Evolutionary conservation across 331 rosid species (phyloP), one percentile per base, ranked within the genome.

Genomic region (Quercus lobata): DNA sequence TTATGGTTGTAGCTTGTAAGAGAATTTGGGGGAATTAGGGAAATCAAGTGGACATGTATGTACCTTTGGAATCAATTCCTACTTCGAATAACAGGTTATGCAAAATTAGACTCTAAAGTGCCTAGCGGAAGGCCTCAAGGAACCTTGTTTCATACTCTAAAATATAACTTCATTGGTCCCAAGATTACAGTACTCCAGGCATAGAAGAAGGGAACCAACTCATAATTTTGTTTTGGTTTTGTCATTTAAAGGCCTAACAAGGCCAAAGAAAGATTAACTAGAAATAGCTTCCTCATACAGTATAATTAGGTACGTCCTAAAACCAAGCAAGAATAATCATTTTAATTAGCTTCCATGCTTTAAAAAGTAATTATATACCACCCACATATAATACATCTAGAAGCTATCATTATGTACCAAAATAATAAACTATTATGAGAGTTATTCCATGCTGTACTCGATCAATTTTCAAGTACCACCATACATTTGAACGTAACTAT

Each of bases 241-340:
- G 79, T 56, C 79, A 56, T 54, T 53, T 5, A 84, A 72, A 76
- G 22, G 69, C 18, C 37, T 69, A 60, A 55, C 83, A 62, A 30
- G 54, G 72, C 61, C 24, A 66, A 69, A 57, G 53, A 75, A 68
- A 27, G 4, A 25, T 32, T 11, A 8, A 49, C 29, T 35, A 54
- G 34, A 15, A 14, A 37, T 68, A 62, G 57, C 72, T 76, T 74
- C 52, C 69, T 17, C 41, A 53, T 69, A 30, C 72, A 10, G 22
- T 37, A 70, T 69, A 32, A 76, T 69, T 46, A 54, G 17, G 24
- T 25, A 41, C 76, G 70, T 63, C 83, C 76, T 80, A 25, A 16
- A 17, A 70, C 32, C 49, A 81, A 79, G 84, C 81, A 87, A 79
- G 24, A 34, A 6, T 41, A 71, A 85, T 87, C 55, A 81, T 73